Evolutionary conservation across 1,139 yeast genomes (phyloP).

Genomic region (Sugiyamaella japonica): DNA sequence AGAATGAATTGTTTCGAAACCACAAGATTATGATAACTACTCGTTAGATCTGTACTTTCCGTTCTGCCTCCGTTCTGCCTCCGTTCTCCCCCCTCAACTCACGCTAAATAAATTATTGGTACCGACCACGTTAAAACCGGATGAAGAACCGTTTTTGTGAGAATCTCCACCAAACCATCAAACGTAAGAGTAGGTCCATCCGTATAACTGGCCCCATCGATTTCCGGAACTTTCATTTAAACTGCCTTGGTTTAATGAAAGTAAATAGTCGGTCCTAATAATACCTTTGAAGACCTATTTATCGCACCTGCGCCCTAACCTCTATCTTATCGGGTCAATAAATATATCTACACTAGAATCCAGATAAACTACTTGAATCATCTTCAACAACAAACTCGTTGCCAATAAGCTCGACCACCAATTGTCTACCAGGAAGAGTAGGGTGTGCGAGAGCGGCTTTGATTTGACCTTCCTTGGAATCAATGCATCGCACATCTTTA

Average conservation of each 20-base stretch:
- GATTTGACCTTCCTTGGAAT: conserved; percentile 47
- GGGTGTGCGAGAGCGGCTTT: conserved; percentile 72
- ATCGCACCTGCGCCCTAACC: conserved; percentile 11
- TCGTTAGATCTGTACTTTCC: background rate
- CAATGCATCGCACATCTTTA: conserved; percentile 54
- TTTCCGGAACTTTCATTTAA: background rate
- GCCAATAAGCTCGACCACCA: conserved; percentile 43
- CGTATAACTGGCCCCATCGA: background rate
- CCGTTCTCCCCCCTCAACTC: conserved; percentile 8
- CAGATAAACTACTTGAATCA: conserved; percentile 34
- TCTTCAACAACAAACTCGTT: conserved; percentile 41
- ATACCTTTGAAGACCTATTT: too few species aligned
- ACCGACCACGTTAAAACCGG: conserved; percentile 30
- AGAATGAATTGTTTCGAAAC: background rate
- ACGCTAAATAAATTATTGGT: conserved; percentile 19
- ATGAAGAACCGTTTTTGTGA: conserved; percentile 27
- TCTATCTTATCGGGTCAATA: background rate
- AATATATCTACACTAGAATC: conserved; percentile 24
- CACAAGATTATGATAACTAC: conserved; percentile 5
- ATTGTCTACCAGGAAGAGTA: conserved; percentile 59
- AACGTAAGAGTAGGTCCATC: conserved; percentile 13
- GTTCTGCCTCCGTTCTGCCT: background rate
- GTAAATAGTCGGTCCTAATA: too few species aligned
- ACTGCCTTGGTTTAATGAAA: background rate
- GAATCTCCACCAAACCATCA: conserved; percentile 24